phyloP scores from a whole-genome alignment of 2,329 filamentous ascomycete genomes.

The Neopestalotiopsis clavispora region DNA sequence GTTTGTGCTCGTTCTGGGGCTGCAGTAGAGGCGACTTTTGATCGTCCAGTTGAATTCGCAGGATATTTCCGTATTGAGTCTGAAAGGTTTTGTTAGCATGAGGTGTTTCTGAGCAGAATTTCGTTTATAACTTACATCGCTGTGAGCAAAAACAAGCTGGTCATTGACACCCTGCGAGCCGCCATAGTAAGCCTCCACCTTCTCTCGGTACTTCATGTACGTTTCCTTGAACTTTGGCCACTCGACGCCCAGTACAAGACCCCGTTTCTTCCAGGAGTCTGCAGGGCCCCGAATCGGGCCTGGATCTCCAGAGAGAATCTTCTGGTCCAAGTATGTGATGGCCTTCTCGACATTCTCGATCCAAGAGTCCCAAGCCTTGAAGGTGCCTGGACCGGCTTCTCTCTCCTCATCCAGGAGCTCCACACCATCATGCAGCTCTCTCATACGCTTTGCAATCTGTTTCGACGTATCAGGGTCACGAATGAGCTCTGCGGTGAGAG shows the following conservation, averaged over 20 bases:
- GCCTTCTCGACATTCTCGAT: conserved; percentile 68
- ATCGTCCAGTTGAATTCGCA: conserved; percentile 70
- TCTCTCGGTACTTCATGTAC: conserved; percentile 77
- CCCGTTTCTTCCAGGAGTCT: conserved; percentile 69
- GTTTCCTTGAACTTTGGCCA: conserved; percentile 79
- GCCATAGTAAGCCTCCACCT: conserved; percentile 75
- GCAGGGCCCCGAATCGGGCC: conserved; percentile 33
- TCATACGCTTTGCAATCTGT: conserved; percentile 97
- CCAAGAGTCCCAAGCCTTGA: conserved; percentile 96
- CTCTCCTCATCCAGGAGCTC: conserved; percentile 82
- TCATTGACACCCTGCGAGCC: conserved; percentile 70
- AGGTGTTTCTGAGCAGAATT: background rate
- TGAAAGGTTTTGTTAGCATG: conserved; percentile 41
- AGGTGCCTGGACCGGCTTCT: conserved; percentile 80
- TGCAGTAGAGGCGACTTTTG: conserved; percentile 86
- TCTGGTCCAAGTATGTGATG: conserved; percentile 59
- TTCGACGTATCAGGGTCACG: conserved; percentile 82
- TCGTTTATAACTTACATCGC: conserved; percentile 70
- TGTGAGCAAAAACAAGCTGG: conserved; percentile 91
- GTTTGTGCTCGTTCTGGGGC: conserved; percentile 92
- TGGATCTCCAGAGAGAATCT: conserved; percentile 55
- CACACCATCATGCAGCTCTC: conserved; percentile 92
- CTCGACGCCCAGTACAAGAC: conserved; percentile 81
- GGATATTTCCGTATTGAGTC: conserved; percentile 98
- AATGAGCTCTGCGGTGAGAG: conserved; percentile 78